Base-by-base conservation (phyloP, 495 filamentous ascomycete genomes). In the Parmelia sp. region DNA sequence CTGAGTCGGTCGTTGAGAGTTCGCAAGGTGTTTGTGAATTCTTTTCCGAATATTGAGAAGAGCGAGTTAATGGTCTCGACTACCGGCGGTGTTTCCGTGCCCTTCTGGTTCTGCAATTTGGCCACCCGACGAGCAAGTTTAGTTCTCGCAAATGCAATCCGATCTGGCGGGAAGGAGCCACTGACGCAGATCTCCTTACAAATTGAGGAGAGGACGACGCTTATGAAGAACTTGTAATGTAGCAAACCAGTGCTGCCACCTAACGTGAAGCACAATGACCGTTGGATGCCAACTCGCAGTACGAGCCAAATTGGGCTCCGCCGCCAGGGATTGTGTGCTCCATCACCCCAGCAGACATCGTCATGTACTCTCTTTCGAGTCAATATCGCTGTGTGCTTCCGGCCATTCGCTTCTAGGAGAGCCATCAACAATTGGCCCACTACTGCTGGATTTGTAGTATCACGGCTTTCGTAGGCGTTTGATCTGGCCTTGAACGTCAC, bases 111-210 rank as follows among this genome's bases (percentile, higher is more conserved):
- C 42, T 87, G 81, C 9, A 88, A 49, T 70, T 89, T 88, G 9
- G 78, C 81, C 51, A 88, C 72, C 19, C 86, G 84, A 36, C 85
- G 80, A 63, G 81, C 82, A 12, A 89, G 74, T 65, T 88, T 88
- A 19, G 77, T 61, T 45, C 74, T 81, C 0, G 85, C 73, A 25
- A 77, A 76, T 23, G 72, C 66, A 1, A 69, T 55, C 35, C 69
- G 44, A 17, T 80, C 77, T 10, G 70, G 69, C 23, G 55, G 53
- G 9, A 40, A 60, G 0, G 81, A 31, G 1, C 65, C 60, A 7
- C 65, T n/a, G 14, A 21, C 5, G 70, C 51, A 35, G 61, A 74
- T 8, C 80, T 77, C 4, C 72, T 68, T 6, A 86, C 15, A 67
- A 21, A 87, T 65, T 0, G 74, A 63, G 4, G 77, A 66, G 8